These are phyloP conservation scores for Pythium scleroteichum DNA, from an alignment of 352 stramenopile species.

Conservation along the genomic window DNA sequence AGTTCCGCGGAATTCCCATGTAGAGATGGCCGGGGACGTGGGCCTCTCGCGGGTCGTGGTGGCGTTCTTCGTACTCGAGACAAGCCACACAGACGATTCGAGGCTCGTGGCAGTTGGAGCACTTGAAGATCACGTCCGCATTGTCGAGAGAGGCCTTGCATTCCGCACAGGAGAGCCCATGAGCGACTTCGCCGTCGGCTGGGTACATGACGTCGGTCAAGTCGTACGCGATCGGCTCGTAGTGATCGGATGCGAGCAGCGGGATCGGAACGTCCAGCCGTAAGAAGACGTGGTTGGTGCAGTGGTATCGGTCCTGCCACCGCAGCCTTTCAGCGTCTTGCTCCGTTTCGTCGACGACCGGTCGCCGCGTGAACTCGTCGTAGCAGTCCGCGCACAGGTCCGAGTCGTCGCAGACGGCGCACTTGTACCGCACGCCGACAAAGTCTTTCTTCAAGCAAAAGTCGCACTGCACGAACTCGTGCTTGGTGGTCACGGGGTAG, in stretches of 20 bases:
- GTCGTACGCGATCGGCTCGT: slow-evolving; percentile 30
- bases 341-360: not conserved
- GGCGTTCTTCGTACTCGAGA: slow-evolving; percentile 46
- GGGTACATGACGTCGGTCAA: slow-evolving; percentile 16
- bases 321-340: slow-evolving; percentile 6
- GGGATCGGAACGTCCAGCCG: slow-evolving; percentile 56
- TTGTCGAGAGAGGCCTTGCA: slow-evolving; percentile 26
- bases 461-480: slow-evolving; percentile 68
- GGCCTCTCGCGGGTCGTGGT: slow-evolving; percentile 42
- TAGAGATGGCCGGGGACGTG: slow-evolving; percentile 67
- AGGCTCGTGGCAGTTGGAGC: slow-evolving; percentile 51
- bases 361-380: slow-evolving; percentile 37
- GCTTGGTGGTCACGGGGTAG: slow-evolving; percentile 49
- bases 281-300: slow-evolving; percentile 56
- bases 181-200: not conserved
- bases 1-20: slow-evolving; percentile 49
- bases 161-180: slow-evolving; percentile 2
- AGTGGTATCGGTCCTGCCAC: slow-evolving; percentile 24
- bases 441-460: slow-evolving; percentile 59
- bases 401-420: slow-evolving; percentile 60
- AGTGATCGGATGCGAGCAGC: slow-evolving; percentile 52
- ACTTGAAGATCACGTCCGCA: slow-evolving; percentile 47
- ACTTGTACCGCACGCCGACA: slow-evolving; percentile 62
- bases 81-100: slow-evolving; percentile 49
- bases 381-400: slow-evolving; percentile 68